Evolutionary conservation across 1,139 yeast species (phyloP), one percentile per base, ranked within the genome.

Genomic region (Taphrina wiesneri): DNA sequence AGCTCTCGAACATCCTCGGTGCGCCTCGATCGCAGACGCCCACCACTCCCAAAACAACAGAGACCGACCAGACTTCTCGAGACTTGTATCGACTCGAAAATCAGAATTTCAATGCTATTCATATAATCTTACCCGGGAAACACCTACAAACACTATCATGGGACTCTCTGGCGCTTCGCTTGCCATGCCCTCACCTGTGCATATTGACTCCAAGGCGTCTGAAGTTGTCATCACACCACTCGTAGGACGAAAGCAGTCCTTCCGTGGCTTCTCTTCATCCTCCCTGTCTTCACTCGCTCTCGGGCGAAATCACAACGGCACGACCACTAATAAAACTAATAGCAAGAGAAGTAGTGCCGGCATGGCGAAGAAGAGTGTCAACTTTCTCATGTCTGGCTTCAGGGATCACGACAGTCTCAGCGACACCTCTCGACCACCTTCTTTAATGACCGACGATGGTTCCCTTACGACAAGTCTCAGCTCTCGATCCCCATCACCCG

Each of bases 401-500:
- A 30, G 54, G 11, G 54, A 46, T 23, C 25, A 25, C 21, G 46
- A 57, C 21, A 30, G 23, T n/a, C 17, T 6, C n/a, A 28, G 34
- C 53, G 63, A 46, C 23, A 21, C 45, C 34, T 60, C 64, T 6
- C 34, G 64, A 19, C 56, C 64, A 21, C 64, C 64, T 11, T 47
- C 56, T 39, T 41, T 60, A 19, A 26, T 60, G 54, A 60, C 64
- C 19, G 64, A 60, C 19, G 57, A 60, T 41, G 39, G 57, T n/a
- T 60, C 64, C 39, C 26, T 47, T 5, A 30, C 39, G 30, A 52
- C 57, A 15, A 60, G 57, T 15, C 28, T 39, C 32, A 49, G 57
- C 43, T 60, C 64, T 19, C 45, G 64, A 4, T 60, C 64, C 5
- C 57, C 64, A 7, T 60, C 64, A 21, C 64, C 64, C n/a, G 64